A percentile compares a stretch with the other conserved stretches of the same genome.
phyloP scores from a whole-genome alignment of 768 basidiomycete species.

The Tricholoma sp. region DNA sequence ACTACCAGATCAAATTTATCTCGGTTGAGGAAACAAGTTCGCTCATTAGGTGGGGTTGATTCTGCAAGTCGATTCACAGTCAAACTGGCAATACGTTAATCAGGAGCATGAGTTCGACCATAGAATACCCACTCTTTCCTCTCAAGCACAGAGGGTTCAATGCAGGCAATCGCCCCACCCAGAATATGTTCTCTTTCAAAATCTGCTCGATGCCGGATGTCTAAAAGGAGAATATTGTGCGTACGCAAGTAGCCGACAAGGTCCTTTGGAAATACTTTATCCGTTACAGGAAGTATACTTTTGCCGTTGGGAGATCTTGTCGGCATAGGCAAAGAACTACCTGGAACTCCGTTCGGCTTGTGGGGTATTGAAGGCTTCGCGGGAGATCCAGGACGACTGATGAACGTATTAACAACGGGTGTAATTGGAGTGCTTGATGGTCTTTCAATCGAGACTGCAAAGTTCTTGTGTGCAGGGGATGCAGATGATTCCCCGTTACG shows the following conservation, averaged over 20 bases:
- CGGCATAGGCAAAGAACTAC: constrained; percentile 22
- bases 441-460: constrained; percentile 42
- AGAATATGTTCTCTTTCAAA: constrained; percentile 74
- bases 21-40: constrained; percentile 72
- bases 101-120: constrained; percentile 2
- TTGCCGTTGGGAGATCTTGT: constrained; percentile 31
- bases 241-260: constrained; percentile 52
- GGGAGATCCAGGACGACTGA: constrained; percentile 63
- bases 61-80: constrained; percentile 66
- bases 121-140: constrained; percentile 54
- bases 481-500: constrained; percentile 23
- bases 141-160: constrained; percentile 75
- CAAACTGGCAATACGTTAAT: constrained; percentile 40
- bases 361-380: constrained; percentile 28
- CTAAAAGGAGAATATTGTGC: constrained; percentile 70
- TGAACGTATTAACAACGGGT: constrained; percentile 47
- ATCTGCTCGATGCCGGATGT: constrained; percentile 74
- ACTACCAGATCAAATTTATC: constrained; percentile 87
- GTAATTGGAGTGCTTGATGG: constrained; percentile 71
- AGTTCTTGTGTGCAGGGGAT: constrained; percentile 32
- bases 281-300: constrained; percentile 52
- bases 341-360: constrained; percentile 35
- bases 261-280: constrained; percentile 53
- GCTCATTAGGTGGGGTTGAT: constrained; percentile 67
- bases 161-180: constrained; percentile 65